phyloP scores from a whole-genome alignment of 2,329 filamentous ascomycete species.

The Colletotrichum higginsianum region DNA sequence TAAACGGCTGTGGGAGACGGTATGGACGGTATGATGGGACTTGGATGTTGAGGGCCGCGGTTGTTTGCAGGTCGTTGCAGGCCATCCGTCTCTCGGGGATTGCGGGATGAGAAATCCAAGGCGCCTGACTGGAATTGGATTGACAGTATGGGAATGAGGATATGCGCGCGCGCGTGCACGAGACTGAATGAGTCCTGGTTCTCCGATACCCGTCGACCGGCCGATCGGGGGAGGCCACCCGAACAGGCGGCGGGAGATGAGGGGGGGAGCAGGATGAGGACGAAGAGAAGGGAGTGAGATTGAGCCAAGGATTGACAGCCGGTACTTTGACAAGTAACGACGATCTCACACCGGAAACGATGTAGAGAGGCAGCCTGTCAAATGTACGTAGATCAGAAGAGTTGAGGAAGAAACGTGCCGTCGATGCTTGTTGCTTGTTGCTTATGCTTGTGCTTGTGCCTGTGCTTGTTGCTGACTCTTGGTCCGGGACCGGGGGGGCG shows the following conservation, averaged over 20 bases:
- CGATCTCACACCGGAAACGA: too few species aligned
- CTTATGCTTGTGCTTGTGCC: not conserved
- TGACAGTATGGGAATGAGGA: not conserved
- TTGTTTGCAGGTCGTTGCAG: not conserved
- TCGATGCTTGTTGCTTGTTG: too few species aligned
- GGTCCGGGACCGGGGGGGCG: too few species aligned
- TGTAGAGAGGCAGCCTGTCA: not conserved
- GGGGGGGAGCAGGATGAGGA: too few species aligned
- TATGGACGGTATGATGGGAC: too few species aligned
- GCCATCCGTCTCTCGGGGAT: not conserved
- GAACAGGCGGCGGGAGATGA: not conserved
- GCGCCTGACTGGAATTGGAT: not conserved
- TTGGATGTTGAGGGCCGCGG: too few species aligned
- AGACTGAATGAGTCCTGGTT: not conserved
- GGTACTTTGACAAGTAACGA: too few species aligned
- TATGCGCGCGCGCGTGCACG: too few species aligned
- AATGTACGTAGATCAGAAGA: not conserved
- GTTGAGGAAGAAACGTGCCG: not conserved
- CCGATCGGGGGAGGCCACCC: not conserved
- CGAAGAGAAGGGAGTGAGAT: too few species aligned
- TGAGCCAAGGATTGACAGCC: not conserved
- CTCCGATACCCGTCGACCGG: not conserved
- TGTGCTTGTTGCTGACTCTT: not conserved
- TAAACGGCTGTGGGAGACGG: not conserved
- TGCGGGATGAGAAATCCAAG: constrained; percentile 10